Evolutionary conservation across 176 grass and related monocot species (phyloP), one percentile per base, ranked within the genome.

Genomic region (Cenchrus purpureus): DNA sequence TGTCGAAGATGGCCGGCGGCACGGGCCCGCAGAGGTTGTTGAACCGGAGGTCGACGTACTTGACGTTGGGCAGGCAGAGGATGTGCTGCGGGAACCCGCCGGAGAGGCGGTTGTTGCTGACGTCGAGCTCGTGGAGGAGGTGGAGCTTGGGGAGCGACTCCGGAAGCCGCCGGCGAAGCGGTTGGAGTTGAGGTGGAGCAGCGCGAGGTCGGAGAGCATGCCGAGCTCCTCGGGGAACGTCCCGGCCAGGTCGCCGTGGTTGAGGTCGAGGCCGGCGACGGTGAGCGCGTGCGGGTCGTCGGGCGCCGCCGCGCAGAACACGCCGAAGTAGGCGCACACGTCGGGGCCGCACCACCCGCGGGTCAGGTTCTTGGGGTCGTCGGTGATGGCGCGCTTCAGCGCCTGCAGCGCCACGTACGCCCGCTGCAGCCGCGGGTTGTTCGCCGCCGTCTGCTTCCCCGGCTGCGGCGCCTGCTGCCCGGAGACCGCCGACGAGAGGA

Each of bases 121-220:
- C 54, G 71, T 97, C 94, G 6, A 97, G 87, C 89, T 97, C 94
- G 67, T 94, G 86, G 15, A 97, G 87, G 40, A 88, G 79, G 5
- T 67, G 50, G 1, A 92, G 81, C 55, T 62, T 72, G 6, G 82
- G 79, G 10, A 97, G 79, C 0, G 90, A 82, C 12, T 88, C 84
- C 0, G 94, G 94, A 97, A 50, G 0, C 65, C 46, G 22, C 92
- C 94, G 0, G 40, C 49, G 90, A 97, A 97, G 8, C 90, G 87
- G 88, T 97, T 97, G n/a, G 94, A 97, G 76, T 97, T 97, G 76
- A 97, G 89, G 88, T 97, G 94, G 55, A 97, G 86, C 0, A 94
- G 34, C 4, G 92, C 86, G 49, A 97, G 86, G 92, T 97, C 94
- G 1, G 94, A 31, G 4, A 97, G 90, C 7, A 92, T 85, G 20